Evolutionary conservation across 495 filamentous ascomycete genomes (phyloP).

Genomic region (Penicillium bovifimosum): DNA sequence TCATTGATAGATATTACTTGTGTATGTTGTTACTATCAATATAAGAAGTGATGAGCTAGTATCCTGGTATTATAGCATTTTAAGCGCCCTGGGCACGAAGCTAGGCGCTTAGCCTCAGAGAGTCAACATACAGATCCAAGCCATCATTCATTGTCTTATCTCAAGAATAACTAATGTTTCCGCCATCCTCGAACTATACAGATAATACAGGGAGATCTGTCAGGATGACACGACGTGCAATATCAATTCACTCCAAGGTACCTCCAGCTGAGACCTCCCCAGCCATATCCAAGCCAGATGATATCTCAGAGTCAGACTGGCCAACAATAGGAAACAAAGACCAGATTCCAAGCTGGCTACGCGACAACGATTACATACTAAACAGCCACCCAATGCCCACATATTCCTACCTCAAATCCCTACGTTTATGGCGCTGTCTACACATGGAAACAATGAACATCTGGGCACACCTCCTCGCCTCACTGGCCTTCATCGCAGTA

Average conservation of each 20-base stretch:
- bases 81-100: too few species aligned
- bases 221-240: neutral
- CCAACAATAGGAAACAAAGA: slow-evolving; percentile 9
- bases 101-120: too few species aligned
- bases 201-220: too few species aligned
- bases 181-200: too few species aligned
- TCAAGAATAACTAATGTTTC: too few species aligned
- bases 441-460: slow-evolving; percentile 19
- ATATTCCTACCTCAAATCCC: slow-evolving; percentile 10
- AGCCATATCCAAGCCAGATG: neutral
- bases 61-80: too few species aligned
- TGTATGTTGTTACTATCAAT: too few species aligned
- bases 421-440: slow-evolving; percentile 14
- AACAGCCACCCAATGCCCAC: slow-evolving; percentile 14
- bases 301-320: slow-evolving; percentile 3
- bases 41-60: too few species aligned
- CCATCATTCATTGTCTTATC: too few species aligned
- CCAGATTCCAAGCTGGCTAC: slow-evolving; percentile 10
- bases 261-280: neutral
- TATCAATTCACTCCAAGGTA: too few species aligned
- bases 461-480: slow-evolving; percentile 13
- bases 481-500: slow-evolving; percentile 3
- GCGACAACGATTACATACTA: slow-evolving; percentile 17
- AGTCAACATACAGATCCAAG: too few species aligned
- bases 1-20: too few species aligned